Evolutionary conservation across 1,139 yeast genomes (phyloP), one percentile per base, ranked within the genome.

Genomic region (Yamadazyma spencermartinsiae): DNA sequence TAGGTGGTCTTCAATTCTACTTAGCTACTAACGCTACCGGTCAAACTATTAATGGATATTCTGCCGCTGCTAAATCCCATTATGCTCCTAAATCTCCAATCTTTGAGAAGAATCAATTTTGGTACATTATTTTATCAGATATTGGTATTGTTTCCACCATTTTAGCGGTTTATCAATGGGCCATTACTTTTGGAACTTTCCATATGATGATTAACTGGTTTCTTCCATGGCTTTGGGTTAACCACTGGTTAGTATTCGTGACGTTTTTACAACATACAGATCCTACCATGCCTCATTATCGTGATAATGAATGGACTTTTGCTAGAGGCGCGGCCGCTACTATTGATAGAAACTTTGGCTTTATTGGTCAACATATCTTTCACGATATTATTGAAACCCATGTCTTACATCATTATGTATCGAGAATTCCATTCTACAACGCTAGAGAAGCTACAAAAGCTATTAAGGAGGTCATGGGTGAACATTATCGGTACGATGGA

Each of bases 351-450:
- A 80, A 86, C 54, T 84, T 83, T 61, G 92, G 94, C 18, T 84
- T 86, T 55, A 68, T 86, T 48, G 96, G 95, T 40, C 79, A 78
- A 59, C 80, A 79, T 68, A 73, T 86, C 51, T 84, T 86, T 79
- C 96, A 86, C 62, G 95, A 86, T 58, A 86, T 86, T 55, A 85
- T 86, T 54, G 95, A 87, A 72, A 86, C 95, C 41, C 96, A 86
- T 57, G 95, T 86, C 38, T 75, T 84, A 55, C 96, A 86, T 66
- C 96, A 86, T 65, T 86, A 79, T 61, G 84, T 83, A 40, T 82
- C 90, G 9, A 75, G 95, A 63, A 85, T 86, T 49, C 95, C 96
- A 39, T 86, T 86, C 67, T 86, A 86, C 73, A 80, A 86, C 52
- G 95, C 86, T 31, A 79, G 92, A 63, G 81, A 80, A 58, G 96